A percentile compares a stretch with the other conserved stretches of the same genome.
phyloP scores from a whole-genome alignment of 371 early-diverging fungal species.

The Entomophthora muscae region DNA sequence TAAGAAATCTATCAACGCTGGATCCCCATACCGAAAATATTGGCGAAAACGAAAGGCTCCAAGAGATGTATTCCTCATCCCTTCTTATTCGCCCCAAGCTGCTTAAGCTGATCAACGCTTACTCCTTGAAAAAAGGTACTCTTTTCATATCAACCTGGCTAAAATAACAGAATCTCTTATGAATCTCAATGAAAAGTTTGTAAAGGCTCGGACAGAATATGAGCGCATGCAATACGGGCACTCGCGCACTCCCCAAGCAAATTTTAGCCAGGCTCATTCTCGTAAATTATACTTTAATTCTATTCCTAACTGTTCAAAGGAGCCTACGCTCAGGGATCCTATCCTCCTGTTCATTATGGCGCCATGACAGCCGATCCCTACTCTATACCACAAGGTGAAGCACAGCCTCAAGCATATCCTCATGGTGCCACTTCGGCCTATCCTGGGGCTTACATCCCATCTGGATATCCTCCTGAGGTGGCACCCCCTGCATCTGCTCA shows the following conservation, averaged over 20 bases:
- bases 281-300: neutral
- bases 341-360: neutral
- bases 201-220: neutral
- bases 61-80: conserved; percentile 51
- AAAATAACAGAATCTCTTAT: conserved; percentile 2
- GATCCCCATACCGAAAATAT: conserved; percentile 69
- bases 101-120: conserved; percentile 55
- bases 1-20: conserved; percentile 46
- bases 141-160: neutral
- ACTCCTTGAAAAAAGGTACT: conserved; percentile 55
- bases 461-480: neutral
- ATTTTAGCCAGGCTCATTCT: neutral
- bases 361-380: neutral
- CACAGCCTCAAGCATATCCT: neutral
- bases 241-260: neutral
- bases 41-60: conserved; percentile 72
- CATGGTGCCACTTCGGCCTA: neutral
- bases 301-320: neutral
- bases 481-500: neutral
- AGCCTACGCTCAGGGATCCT: neutral
- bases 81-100: conserved; percentile 59
- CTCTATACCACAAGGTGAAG: neutral
- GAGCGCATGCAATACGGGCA: conserved; percentile 1
- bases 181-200: conserved; percentile 8
- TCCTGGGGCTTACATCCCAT: neutral